These are phyloP conservation scores for Populus davidiana DNA, from an alignment of 345 rosid species.

Conservation along the genomic window DNA sequence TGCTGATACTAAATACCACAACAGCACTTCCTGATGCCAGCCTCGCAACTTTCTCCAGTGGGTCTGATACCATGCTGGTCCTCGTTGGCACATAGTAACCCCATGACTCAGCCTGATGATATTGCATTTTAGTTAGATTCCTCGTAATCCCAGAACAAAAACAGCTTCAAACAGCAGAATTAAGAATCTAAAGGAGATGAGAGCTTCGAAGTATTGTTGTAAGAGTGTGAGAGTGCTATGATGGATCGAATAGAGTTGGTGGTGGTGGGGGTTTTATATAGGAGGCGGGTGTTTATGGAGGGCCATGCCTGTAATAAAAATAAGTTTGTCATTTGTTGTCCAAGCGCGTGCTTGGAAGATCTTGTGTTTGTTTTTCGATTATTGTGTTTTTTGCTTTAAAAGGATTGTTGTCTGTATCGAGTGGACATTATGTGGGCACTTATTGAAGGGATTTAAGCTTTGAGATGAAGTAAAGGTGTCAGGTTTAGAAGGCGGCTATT, in stretches of 20 bases:
- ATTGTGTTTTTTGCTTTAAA: slow-evolving; percentile 26
- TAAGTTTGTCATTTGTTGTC: slow-evolving; percentile 46
- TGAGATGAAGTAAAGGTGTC: slow-evolving; percentile 18
- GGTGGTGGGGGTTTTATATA: not conserved
- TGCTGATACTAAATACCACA: slow-evolving; percentile 58
- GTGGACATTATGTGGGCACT: slow-evolving; percentile 14
- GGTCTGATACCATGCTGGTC: slow-evolving; percentile 27
- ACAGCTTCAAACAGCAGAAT: not conserved
- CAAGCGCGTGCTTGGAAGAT: slow-evolving; percentile 34
- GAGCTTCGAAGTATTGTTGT: not conserved
- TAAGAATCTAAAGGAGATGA: not conserved
- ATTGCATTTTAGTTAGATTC: not conserved
- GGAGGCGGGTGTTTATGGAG: not conserved
- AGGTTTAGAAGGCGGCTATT: slow-evolving; percentile 26
- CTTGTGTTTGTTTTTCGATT: slow-evolving; percentile 8
- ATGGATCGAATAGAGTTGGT: not conserved
- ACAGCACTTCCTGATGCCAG: slow-evolving; percentile 63
- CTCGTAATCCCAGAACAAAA: not conserved
- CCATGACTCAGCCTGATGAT: slow-evolving; percentile 15
- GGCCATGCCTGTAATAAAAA: slow-evolving; percentile 11
- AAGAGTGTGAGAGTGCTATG: not conserved
- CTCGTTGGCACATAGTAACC: slow-evolving; percentile 14
- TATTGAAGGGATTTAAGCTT: not conserved
- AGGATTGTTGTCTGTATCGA: slow-evolving; percentile 37
- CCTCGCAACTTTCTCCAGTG: slow-evolving; percentile 44